Conservation (phyloP, 768 basidiomycete genomes). For the Leccinum disarticulatum region DNA sequence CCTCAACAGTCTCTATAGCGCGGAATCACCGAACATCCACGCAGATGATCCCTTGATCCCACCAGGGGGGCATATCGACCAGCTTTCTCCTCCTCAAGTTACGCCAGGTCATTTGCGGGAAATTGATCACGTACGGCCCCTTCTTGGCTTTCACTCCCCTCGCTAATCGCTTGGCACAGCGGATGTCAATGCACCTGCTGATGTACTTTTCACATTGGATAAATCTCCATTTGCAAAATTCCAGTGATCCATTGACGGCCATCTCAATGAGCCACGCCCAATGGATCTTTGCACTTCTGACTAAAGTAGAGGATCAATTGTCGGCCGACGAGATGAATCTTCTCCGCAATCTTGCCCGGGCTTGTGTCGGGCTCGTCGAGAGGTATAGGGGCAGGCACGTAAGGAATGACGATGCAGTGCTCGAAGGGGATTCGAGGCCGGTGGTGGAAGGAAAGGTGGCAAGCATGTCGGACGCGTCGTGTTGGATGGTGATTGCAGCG, state of each 20-base stretch:
- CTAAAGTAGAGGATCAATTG: constrained; percentile 65
- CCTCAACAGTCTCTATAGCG: not conserved
- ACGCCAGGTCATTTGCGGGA: constrained; percentile 53
- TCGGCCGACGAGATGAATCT: constrained; percentile 75
- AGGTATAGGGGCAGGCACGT: constrained; percentile 20
- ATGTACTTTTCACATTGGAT: constrained; percentile 89
- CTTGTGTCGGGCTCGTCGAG: constrained; percentile 58
- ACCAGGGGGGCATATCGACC: constrained; percentile 1
- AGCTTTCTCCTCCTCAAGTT: constrained; percentile 50
- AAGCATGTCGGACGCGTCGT: constrained; percentile 46
- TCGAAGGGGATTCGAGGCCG: constrained; percentile 4
- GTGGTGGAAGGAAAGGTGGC: constrained; percentile 19
- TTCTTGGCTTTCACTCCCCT: not conserved
- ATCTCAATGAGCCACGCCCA: constrained; percentile 60
- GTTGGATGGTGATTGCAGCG: constrained; percentile 73
- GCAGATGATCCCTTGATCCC: not conserved
- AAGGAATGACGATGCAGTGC: constrained; percentile 7
- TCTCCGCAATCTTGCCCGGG: constrained; percentile 73
- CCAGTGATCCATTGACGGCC: constrained; percentile 35
- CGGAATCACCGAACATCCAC: not conserved
- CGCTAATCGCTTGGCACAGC: constrained; percentile 39
- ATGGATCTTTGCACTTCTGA: constrained; percentile 78
- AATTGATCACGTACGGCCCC: constrained; percentile 62
- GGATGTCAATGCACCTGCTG: constrained; percentile 68
- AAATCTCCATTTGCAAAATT: constrained; percentile 53